Evolutionary conservation across 345 rosid genomes (phyloP), one percentile per base, ranked within the genome.

Genomic region (Arabis alpina): DNA sequence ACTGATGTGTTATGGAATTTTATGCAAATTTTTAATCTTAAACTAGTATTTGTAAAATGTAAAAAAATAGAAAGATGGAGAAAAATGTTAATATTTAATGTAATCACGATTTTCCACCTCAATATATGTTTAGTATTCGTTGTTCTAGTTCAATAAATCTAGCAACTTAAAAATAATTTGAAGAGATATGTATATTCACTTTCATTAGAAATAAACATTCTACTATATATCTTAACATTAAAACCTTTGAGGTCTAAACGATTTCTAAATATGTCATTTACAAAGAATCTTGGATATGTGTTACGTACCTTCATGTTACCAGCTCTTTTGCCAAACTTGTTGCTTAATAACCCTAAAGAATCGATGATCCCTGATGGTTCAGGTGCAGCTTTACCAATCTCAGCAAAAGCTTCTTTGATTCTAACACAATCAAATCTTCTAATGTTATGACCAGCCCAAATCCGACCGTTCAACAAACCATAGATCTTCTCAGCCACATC

Each of bases 401-500:
- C 87, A 2, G 82, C 84, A 30, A 91, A 93, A 15, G 91, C 94
- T 74, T 93, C 98, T 78, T 77, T 88, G 19, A 93, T 89, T 2
- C 96, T 82, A 24, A 85, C 75, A 5, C 96, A 91, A 28, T 93
- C 97, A 8, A 93, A 93, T 75, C 98, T 84, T 41, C 65, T 83
- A 13, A 93, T 93, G 66, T 93, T 89, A 72, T 93, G 97, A 28
- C 98, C 98, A 5, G 97, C 97, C 97, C 99, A 94, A 52, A 93
- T 69, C 53, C 93, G 80, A 10, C 92, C 94, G 12, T 93, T 74
- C 84, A 93, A 79, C 43, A 89, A 72, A 62, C 60, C 11, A 19
- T 62, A 88, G 37, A 93, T 84, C 71, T 81, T 83, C 12, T 87
- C 91, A 3, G 97, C 89, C 41, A 93, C 95, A 41, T 86, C 79